These are phyloP conservation scores for Fusarium concolor DNA, from an alignment of 2,329 filamentous ascomycete genomes.

Conservation along the genomic window DNA sequence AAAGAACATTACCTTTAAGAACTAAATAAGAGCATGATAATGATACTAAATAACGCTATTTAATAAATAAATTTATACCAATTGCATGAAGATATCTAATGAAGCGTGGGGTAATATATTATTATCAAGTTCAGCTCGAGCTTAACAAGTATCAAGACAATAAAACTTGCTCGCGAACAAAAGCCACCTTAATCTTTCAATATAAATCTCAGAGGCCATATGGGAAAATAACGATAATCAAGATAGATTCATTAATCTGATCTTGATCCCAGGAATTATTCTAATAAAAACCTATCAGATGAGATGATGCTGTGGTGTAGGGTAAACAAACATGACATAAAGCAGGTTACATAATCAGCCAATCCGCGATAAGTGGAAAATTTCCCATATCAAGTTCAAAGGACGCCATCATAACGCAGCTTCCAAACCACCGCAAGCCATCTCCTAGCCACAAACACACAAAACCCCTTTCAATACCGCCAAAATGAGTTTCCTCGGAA, in stretches of 20 bases:
- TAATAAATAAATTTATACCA: neutral
- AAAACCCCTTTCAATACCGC: slow-evolving; percentile 26
- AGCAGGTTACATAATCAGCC: slow-evolving; percentile 41
- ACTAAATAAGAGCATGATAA: slow-evolving; percentile 35
- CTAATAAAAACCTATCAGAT: neutral
- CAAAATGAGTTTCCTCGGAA: slow-evolving; percentile 60
- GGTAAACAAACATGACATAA: slow-evolving; percentile 28
- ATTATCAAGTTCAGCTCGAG: too few species aligned
- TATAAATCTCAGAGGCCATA: too few species aligned
- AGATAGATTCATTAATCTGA: neutral
- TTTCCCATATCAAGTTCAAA: slow-evolving; percentile 36
- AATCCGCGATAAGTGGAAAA: slow-evolving; percentile 42
- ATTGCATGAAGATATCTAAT: too few species aligned
- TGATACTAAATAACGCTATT: neutral
- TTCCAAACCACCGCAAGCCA: slow-evolving; percentile 11
- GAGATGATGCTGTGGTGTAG: slow-evolving; percentile 6
- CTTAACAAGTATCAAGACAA: too few species aligned
- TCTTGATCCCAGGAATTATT: neutral
- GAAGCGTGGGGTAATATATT: too few species aligned
- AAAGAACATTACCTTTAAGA: slow-evolving; percentile 71
- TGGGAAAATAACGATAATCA: neutral
- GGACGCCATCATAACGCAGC: slow-evolving; percentile 28
- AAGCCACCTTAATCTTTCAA: too few species aligned
- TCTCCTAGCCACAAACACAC: neutral
- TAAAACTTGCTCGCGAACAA: too few species aligned